phyloP scores from a whole-genome alignment of 495 filamentous ascomycete genomes.

The Neurospora sp. region DNA sequence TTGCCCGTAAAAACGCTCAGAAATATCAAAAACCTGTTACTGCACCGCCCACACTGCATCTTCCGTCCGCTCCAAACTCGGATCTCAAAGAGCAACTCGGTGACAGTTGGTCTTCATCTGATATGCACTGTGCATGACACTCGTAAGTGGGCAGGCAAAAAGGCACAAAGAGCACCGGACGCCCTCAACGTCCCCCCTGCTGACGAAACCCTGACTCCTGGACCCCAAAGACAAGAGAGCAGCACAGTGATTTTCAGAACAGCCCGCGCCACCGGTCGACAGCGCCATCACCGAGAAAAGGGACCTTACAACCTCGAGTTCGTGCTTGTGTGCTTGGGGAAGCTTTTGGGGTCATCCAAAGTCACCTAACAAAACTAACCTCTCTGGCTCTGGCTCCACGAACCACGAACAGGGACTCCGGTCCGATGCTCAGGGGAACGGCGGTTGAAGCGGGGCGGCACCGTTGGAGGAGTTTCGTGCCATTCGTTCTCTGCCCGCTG shows the following conservation, averaged over 20 bases:
- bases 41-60: not conserved
- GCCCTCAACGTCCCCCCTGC: slow-evolving; percentile 1
- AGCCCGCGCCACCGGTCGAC: not conserved
- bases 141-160: not conserved
- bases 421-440: not conserved
- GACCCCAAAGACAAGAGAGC: not conserved
- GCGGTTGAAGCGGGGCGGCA: not conserved
- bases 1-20: not conserved
- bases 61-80: not conserved
- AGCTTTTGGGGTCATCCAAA: not conserved
- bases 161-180: not conserved
- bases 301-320: not conserved
- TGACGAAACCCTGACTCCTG: slow-evolving; percentile 11
- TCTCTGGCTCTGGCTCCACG: not conserved
- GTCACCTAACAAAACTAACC: not conserved
- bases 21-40: not conserved
- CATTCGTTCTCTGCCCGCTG: not conserved
- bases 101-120: not conserved
- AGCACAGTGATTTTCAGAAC: not conserved
- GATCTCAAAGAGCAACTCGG: not conserved
- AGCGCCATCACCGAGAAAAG: not conserved
- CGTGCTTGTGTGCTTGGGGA: not conserved
- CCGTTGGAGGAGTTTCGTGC: not conserved
- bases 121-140: not conserved
- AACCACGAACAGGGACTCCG: not conserved